Base-by-base conservation (phyloP, 495 filamentous ascomycete species). In the Penicillium soppii region DNA sequence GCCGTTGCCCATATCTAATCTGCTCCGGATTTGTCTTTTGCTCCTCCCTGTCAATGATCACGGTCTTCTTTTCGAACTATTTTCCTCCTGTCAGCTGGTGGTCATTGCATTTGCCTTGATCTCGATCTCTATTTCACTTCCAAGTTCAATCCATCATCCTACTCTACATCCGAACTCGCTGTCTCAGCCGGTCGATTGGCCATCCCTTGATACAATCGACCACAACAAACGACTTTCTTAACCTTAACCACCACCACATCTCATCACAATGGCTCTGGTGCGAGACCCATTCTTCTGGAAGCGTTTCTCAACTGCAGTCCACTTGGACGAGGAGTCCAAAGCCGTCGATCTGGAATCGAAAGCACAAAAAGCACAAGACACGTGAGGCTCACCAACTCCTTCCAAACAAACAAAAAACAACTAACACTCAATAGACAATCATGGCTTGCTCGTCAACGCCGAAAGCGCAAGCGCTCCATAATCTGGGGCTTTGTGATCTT, bases 221-320 rank as follows among this genome's bases (percentile, higher is more conserved):
- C 40, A 27, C 29, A 27, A 45, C 40, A 29, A 27, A 32, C 29
- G 10, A 32, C 8, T 12, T 10, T 7, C 29, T 12, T 32, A 10
- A 12, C 29, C 3, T 32, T 21, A 16, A 33, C 47, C 32, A 13
- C 13, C n/a, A 40, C 16, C 13, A 53, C 39, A 17, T 32, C 35
- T 20, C 44, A 21, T 15, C 19, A 56, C 16, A n/a, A 74, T 74
- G 68, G 68, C 74, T 5, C 65, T 75, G 10, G 74, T 82, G 43
- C 72, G 75, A 22, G 83, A 87, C 55, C 82, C 83, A 13, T 69
- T 62, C 33, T 87, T 87, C 65, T 86, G 82, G 83, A 73, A 73
- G 16, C 75, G 82, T 46, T 85, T 86, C 72, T 79, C 76, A 38
- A 59, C 67, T n/a, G 82, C 83, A 35, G 76, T 84, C 5, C 81